phyloP scores from a whole-genome alignment of 768 basidiomycete genomes.

The Tephrocybe sp. region DNA sequence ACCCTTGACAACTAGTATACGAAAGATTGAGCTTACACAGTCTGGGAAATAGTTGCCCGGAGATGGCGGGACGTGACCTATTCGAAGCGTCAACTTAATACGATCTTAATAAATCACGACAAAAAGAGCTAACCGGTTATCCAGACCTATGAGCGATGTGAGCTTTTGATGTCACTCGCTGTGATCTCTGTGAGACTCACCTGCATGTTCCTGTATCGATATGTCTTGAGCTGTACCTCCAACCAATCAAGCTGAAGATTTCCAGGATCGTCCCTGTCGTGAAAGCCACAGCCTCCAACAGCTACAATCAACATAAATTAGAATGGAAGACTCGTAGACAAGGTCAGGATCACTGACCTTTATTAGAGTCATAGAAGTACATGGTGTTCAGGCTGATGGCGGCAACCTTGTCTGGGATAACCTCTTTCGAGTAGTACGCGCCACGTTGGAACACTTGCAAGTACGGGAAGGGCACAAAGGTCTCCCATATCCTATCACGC shows the following conservation, averaged over 20 bases:
- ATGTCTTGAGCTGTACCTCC: constrained; percentile 75
- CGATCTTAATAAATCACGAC: constrained; percentile 1
- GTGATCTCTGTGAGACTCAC: constrained; percentile 35
- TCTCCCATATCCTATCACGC: constrained; percentile 67
- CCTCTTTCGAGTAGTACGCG: constrained; percentile 81
- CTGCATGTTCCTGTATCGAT: constrained; percentile 72
- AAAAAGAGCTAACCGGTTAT: constrained; percentile 35
- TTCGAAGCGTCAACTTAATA: constrained; percentile 10
- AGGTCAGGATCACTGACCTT: constrained; percentile 46
- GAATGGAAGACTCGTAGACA: constrained; percentile 1
- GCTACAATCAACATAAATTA: constrained; percentile 41
- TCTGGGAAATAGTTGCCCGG: constrained; percentile 80
- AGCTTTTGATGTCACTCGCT: background rate
- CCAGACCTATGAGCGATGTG: constrained; percentile 36
- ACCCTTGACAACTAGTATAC: constrained; percentile 6
- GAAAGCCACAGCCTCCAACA: constrained; percentile 70
- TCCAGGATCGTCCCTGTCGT: constrained; percentile 75
- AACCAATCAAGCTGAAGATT: constrained; percentile 90
- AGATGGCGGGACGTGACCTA: constrained; percentile 87
- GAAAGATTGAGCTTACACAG: constrained; percentile 62
- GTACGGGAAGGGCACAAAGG: constrained; percentile 77
- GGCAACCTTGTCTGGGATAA: constrained; percentile 72
- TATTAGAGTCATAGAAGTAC: constrained; percentile 90
- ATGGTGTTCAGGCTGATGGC: constrained; percentile 88
- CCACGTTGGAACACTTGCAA: constrained; percentile 84